A percentile compares a stretch with the other conserved stretches of the same genome.
Conservation (phyloP, 768 basidiomycete genomes). For the Collybia sp. region DNA sequence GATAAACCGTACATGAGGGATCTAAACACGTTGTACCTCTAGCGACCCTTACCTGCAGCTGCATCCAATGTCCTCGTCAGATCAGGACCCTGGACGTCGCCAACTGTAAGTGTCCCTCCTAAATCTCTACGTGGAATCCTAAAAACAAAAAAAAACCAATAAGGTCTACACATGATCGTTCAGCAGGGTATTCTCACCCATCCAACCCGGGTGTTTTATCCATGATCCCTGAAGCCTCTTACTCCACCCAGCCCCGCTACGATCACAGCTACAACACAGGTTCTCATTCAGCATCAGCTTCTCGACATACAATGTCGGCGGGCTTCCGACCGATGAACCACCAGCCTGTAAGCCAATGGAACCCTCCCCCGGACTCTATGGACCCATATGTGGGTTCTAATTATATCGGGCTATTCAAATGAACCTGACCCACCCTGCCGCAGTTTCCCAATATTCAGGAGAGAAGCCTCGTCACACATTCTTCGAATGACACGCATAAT, state of each 20-base stretch:
- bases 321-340: slow-evolving; percentile 50
- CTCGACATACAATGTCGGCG: slow-evolving; percentile 32
- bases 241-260: slow-evolving; percentile 48
- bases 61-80: slow-evolving; percentile 39
- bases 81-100: slow-evolving; percentile 35
- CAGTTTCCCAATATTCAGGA: slow-evolving; percentile 28
- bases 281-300: slow-evolving; percentile 20
- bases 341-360: slow-evolving; percentile 50
- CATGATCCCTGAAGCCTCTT: slow-evolving; percentile 58
- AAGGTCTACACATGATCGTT: slow-evolving; percentile 28
- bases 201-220: slow-evolving; percentile 40
- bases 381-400: slow-evolving; percentile 53
- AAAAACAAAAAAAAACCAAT: neutral
- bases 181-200: slow-evolving; percentile 43
- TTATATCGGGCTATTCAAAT: neutral
- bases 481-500: slow-evolving; percentile 34
- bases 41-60: slow-evolving; percentile 43
- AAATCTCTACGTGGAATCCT: slow-evolving; percentile 2
- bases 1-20: neutral
- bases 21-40: neutral
- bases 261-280: slow-evolving; percentile 42
- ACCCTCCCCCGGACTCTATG: slow-evolving; percentile 48
- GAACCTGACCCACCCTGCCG: neutral
- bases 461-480: slow-evolving; percentile 31
- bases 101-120: slow-evolving; percentile 35